Conservation (phyloP, 192 early-diverging fungal genomes). For the Coemansia sp. region DNA sequence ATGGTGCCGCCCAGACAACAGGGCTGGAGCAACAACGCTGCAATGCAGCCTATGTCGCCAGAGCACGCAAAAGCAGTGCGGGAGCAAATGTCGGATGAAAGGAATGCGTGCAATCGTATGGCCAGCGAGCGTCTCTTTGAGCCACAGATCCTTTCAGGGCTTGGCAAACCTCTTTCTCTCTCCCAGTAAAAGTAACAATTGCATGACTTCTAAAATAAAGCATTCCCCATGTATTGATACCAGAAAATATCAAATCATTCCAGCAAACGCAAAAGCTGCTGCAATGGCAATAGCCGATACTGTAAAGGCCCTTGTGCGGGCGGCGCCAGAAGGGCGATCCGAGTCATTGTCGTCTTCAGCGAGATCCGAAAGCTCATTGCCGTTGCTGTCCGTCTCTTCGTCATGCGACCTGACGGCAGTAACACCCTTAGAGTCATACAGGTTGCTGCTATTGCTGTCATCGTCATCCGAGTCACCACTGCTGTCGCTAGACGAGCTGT, state of each 20-base stretch:
- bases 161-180: background rate
- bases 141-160: background rate
- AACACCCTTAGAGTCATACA: conserved; percentile 2
- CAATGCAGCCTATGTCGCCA: background rate
- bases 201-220: too few species aligned
- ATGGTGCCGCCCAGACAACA: conserved; percentile 63
- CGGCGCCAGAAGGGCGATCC: background rate
- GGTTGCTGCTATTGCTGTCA: background rate
- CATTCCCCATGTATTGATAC: too few species aligned
- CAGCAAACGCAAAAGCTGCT: background rate
- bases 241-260: background rate
- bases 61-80: background rate
- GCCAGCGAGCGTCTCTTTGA: background rate
- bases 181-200: too few species aligned
- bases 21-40: conserved; percentile 30
- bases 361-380: background rate
- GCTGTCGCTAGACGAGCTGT: background rate
- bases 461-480: background rate
- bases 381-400: background rate
- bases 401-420: background rate
- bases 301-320: background rate
- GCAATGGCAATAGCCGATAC: background rate
- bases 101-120: background rate
- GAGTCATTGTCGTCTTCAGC: background rate
- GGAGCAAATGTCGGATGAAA: background rate